Percentiles rank a stretch among this genome's conserved stretches.
phyloP scores from a whole-genome alignment of 1,139 yeast species.

The Debaryomyces fabryi region DNA sequence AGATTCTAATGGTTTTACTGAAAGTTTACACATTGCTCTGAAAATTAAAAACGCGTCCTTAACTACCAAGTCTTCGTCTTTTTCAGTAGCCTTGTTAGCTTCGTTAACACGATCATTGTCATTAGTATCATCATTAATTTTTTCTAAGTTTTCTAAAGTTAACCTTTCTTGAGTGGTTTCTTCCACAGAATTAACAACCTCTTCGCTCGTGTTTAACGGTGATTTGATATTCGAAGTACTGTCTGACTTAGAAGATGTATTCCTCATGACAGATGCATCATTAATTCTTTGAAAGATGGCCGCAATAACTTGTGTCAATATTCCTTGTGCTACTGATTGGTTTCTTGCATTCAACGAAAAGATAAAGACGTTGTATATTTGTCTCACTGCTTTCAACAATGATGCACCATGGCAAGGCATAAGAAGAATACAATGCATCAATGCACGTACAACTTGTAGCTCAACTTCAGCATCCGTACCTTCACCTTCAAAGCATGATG shows the following conservation, averaged over 20 bases:
- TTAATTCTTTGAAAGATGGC: slow-evolving; percentile 80
- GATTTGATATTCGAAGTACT: slow-evolving; percentile 27
- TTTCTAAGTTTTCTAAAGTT: slow-evolving; percentile 62
- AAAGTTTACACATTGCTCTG: slow-evolving; percentile 91
- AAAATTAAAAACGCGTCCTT: slow-evolving; percentile 93
- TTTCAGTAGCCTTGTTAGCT: slow-evolving; percentile 43
- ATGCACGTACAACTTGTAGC: slow-evolving; percentile 87
- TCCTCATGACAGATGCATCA: slow-evolving; percentile 25
- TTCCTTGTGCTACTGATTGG: slow-evolving; percentile 95
- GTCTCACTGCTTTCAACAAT: slow-evolving; percentile 85
- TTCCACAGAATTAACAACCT: slow-evolving; percentile 21
- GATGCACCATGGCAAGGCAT: slow-evolving; percentile 92
- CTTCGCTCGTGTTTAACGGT: slow-evolving; percentile 21
- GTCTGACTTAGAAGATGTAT: slow-evolving; percentile 19
- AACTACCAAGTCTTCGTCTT: slow-evolving; percentile 66
- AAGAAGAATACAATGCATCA: slow-evolving; percentile 82
- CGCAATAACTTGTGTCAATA: slow-evolving; percentile 86
- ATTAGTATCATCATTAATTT: slow-evolving; percentile 49
- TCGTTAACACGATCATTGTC: slow-evolving; percentile 58
- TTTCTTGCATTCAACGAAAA: slow-evolving; percentile 79
- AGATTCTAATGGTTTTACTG: slow-evolving; percentile 76
- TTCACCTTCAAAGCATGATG: slow-evolving; percentile 88
- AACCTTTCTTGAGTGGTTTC: slow-evolving; percentile 36
- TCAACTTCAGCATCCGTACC: slow-evolving; percentile 89
- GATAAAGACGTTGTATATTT: slow-evolving; percentile 88